Percentiles rank a stretch among this genome's conserved stretches.
These are phyloP conservation scores for Conoideocrella luteorostrata DNA, from an alignment of 2,329 filamentous ascomycete species.

Conservation along the genomic window DNA sequence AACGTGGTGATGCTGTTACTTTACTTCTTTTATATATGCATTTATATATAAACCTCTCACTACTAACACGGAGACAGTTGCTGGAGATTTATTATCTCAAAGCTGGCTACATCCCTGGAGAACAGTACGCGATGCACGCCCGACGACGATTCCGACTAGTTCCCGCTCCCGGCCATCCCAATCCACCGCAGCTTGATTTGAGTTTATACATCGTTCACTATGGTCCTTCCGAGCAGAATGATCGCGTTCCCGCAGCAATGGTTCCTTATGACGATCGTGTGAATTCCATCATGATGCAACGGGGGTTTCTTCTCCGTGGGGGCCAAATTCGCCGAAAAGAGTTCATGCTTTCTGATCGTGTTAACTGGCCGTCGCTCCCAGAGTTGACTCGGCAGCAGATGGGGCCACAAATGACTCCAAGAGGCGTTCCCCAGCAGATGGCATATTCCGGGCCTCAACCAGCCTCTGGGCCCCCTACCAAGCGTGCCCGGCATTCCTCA, in stretches of 20 bases:
- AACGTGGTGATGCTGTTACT: constrained; percentile 8
- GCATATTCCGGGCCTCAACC: constrained; percentile 55
- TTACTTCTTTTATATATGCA: constrained; percentile 1
- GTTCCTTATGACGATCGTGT: constrained; percentile 59
- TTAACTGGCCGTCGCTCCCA: constrained; percentile 82
- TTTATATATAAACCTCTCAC: no score
- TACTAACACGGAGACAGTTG: no score
- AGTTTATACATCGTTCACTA: constrained; percentile 92
- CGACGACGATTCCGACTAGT: constrained; percentile 82
- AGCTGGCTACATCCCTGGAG: constrained; percentile 70
- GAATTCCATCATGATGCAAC: constrained; percentile 54
- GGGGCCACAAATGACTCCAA: constrained; percentile 38
- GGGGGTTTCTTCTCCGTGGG: constrained; percentile 61
- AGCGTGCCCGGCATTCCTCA: constrained; percentile 44
- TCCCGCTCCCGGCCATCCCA: constrained; percentile 63
- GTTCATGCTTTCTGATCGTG: constrained; percentile 86
- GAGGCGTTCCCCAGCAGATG: constrained; percentile 52
- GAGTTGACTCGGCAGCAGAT: constrained; percentile 45
- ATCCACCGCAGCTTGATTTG: constrained; percentile 66
- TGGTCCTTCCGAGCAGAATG: constrained; percentile 64
- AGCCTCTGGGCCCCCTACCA: constrained; percentile 45
- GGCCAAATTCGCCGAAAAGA: constrained; percentile 84
- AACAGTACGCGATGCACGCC: constrained; percentile 68
- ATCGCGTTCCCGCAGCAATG: constrained; percentile 63
- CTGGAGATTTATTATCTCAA: constrained; percentile 86